Evolutionary conservation across 225 moss, liverwort and hornwort species (phyloP).

Genomic region (Anthoceros angustus): DNA sequence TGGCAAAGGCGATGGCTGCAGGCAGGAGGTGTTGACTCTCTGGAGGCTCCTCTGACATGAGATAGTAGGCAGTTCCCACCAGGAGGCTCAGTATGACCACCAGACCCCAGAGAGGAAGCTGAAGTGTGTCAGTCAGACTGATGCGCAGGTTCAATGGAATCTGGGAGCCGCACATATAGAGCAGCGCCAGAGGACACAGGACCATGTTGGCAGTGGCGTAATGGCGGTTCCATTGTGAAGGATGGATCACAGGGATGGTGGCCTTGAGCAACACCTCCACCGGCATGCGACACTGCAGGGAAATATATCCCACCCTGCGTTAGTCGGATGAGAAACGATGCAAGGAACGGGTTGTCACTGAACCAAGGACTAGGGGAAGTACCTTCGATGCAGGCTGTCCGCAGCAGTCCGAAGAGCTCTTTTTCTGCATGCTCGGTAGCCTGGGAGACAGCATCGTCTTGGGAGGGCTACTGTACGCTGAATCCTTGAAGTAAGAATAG

Average conservation of each 20-base stretch:
- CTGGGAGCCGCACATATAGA: constrained; percentile 42
- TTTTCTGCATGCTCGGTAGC: too few species aligned
- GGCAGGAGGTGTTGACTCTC: constrained; percentile 24
- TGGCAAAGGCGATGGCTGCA: constrained; percentile 28
- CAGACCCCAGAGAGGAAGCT: constrained; percentile 36
- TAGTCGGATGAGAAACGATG: not conserved
- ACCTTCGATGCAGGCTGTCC: not conserved
- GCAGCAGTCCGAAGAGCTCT: not conserved
- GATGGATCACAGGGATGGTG: constrained; percentile 41
- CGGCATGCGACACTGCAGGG: constrained; percentile 20
- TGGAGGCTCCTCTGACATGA: constrained; percentile 37
- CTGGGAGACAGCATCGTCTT: not conserved
- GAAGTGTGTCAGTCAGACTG: constrained; percentile 31
- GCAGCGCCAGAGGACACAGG: constrained; percentile 35
- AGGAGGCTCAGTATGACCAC: constrained; percentile 31
- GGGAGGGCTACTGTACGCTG: constrained; percentile 18
- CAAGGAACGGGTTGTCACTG: too few species aligned
- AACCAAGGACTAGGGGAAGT: too few species aligned
- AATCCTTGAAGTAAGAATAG: not conserved
- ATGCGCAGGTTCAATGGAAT: constrained; percentile 37
- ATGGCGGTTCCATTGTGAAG: constrained; percentile 34
- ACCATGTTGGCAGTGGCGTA: constrained; percentile 46
- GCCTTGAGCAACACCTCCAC: constrained; percentile 38
- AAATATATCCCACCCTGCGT: not conserved
- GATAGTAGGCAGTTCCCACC: constrained; percentile 40